These are phyloP conservation scores for Craterostigma plantagineum DNA, from an alignment of 257 asterid species.

Conservation along the genomic window DNA sequence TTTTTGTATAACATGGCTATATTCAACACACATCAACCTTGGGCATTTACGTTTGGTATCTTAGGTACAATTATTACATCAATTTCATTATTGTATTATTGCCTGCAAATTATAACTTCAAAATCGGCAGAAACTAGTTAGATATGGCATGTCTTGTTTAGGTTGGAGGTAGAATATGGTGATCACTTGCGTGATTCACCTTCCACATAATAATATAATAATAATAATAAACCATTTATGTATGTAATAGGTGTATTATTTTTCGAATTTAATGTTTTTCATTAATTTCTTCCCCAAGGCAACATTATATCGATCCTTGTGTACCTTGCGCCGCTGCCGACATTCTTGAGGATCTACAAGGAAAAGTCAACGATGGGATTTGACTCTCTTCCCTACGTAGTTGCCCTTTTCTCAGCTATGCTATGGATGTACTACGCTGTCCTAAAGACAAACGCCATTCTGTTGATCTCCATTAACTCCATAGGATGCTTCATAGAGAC, in stretches of 20 bases:
- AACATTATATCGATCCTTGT: constrained; percentile 52
- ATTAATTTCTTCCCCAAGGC: constrained; percentile 20
- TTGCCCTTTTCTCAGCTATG: constrained; percentile 2
- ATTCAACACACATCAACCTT: constrained; percentile 20
- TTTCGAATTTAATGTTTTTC: no score
- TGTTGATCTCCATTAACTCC: constrained; percentile 3
- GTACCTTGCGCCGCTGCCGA: constrained; percentile 47
- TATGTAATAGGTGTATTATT: no score
- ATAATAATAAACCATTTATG: no score
- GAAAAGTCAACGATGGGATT: background rate
- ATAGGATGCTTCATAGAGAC: background rate
- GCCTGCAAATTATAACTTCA: no score
- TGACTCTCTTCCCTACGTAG: background rate
- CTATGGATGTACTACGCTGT: constrained; percentile 5
- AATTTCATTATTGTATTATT: no score
- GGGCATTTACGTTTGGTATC: constrained; percentile 29
- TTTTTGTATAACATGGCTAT: constrained; percentile 1
- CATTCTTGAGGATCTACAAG: constrained; percentile 2
- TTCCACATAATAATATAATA: no score
- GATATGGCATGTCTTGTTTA: no score
- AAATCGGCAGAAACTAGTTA: no score
- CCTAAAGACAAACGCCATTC: background rate
- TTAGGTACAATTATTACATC: constrained; percentile 12
- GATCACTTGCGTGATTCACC: no score
- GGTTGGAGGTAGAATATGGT: no score